Evolutionary conservation across 2,329 filamentous ascomycete genomes (phyloP).

Genomic region (Epichloe uncinata): DNA sequence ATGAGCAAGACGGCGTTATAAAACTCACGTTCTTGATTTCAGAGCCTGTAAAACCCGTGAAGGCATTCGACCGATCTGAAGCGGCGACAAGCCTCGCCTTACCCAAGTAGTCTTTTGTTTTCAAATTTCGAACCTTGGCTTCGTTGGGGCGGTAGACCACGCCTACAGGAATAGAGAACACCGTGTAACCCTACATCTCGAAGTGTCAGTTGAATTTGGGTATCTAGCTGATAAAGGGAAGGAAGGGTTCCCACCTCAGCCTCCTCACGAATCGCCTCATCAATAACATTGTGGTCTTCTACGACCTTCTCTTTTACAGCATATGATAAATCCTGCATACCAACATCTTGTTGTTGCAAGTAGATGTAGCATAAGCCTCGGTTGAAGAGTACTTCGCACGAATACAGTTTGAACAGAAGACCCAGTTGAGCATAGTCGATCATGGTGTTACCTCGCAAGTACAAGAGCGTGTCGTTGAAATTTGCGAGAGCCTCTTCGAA

Average conservation of each 20-base stretch:
- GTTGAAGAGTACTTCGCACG: conserved; percentile 96
- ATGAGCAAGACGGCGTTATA: not conserved
- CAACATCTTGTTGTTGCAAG: conserved; percentile 77
- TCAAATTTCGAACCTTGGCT: conserved; percentile 95
- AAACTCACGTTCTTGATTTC: conserved; percentile 61
- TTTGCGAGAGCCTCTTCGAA: conserved; percentile 96
- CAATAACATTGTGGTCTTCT: conserved; percentile 92
- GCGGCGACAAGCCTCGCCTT: conserved; percentile 90
- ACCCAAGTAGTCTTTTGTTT: conserved; percentile 93
- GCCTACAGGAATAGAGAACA: conserved; percentile 95
- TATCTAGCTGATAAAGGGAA: not conserved
- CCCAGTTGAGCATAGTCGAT: conserved; percentile 97
- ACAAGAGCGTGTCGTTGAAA: conserved; percentile 95
- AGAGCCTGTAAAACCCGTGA: conserved; percentile 67
- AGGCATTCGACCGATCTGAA: conserved; percentile 66
- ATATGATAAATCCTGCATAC: conserved; percentile 80
- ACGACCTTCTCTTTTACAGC: conserved; percentile 94
- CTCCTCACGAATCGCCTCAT: conserved; percentile 86
- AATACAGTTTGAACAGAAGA: conserved; percentile 90
- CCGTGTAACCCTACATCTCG: conserved; percentile 71
- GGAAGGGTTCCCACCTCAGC: conserved; percentile 56
- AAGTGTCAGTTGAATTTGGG: not conserved
- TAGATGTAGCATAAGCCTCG: conserved; percentile 96
- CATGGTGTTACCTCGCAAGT: conserved; percentile 87
- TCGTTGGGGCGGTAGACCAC: conserved; percentile 93